These are phyloP conservation scores for Aspergillus incahuasiensis DNA, from an alignment of 495 filamentous ascomycete species.

Conservation along the genomic window DNA sequence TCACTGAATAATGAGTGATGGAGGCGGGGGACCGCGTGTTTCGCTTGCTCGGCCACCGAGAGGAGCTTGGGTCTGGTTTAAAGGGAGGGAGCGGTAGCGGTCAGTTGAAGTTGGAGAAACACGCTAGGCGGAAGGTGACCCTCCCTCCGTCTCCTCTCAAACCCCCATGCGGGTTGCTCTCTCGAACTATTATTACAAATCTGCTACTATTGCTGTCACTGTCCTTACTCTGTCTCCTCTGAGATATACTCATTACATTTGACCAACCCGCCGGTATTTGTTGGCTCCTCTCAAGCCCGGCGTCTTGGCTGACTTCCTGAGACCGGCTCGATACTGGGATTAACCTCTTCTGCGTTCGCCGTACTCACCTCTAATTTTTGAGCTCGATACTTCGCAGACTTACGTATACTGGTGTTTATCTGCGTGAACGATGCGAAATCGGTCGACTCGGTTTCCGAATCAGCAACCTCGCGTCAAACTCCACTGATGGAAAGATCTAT, in stretches of 20 bases:
- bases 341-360: neutral
- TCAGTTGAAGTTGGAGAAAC: neutral
- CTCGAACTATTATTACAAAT: conserved; percentile 6
- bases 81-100: conserved; percentile 19
- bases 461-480: conserved; percentile 19
- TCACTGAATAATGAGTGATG: neutral
- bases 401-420: neutral
- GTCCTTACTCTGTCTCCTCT: neutral
- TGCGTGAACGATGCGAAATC: conserved; percentile 15
- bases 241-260: neutral
- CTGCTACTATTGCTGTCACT: conserved; percentile 4
- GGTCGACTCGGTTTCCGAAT: neutral
- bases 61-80: conserved; percentile 5
- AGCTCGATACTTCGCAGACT: neutral
- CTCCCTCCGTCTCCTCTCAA: conserved; percentile 2
- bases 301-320: neutral
- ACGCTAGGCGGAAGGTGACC: conserved; percentile 19
- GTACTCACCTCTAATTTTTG: neutral
- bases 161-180: conserved; percentile 4
- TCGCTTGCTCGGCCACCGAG: conserved; percentile 16
- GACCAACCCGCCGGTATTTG: neutral
- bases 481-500: conserved; percentile 19
- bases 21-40: conserved; percentile 2
- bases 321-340: conserved; percentile 1
- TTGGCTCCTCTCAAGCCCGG: neutral